phyloP scores from a whole-genome alignment of 129 eudicot species.

The Helichrysum umbraculigerum region DNA sequence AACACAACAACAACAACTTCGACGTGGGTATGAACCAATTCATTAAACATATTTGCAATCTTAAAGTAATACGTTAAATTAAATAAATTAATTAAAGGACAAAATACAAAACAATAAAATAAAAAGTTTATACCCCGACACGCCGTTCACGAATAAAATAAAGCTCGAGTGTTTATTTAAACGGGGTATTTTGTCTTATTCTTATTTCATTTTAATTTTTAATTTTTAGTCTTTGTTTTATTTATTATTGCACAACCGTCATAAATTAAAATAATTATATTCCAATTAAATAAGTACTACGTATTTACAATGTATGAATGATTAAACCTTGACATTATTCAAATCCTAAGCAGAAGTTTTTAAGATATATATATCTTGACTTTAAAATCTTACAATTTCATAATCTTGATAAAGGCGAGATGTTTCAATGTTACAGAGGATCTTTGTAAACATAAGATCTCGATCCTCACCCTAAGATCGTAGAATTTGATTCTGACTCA shows the following conservation, averaged over 20 bases:
- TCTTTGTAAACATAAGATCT: too few relatives aligned
- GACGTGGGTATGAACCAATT: constrained; percentile 18
- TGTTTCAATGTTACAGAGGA: too few relatives aligned
- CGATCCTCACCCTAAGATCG: too few relatives aligned
- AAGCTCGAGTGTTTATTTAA: background rate
- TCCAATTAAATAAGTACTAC: background rate
- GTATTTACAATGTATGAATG: background rate
- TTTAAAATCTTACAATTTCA: too few relatives aligned
- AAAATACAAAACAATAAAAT: background rate
- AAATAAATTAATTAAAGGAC: too few relatives aligned
- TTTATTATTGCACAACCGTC: background rate
- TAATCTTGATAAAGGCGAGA: too few relatives aligned
- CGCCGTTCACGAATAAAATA: constrained; percentile 33
- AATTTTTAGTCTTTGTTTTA: background rate
- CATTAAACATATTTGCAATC: background rate
- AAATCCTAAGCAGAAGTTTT: too few relatives aligned
- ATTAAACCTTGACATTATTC: too few relatives aligned
- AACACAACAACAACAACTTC: constrained; percentile 19
- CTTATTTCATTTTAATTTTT: background rate
- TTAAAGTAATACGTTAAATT: background rate
- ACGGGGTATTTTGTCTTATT: constrained; percentile 15
- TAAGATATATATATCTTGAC: too few relatives aligned
- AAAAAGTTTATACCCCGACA: constrained; percentile 22
- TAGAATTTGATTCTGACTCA: too few relatives aligned
- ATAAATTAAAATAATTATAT: background rate